Evolutionary conservation across 2,329 filamentous ascomycete species (phyloP), one percentile per base, ranked within the genome.

Genomic region (Botrytis deweyae): DNA sequence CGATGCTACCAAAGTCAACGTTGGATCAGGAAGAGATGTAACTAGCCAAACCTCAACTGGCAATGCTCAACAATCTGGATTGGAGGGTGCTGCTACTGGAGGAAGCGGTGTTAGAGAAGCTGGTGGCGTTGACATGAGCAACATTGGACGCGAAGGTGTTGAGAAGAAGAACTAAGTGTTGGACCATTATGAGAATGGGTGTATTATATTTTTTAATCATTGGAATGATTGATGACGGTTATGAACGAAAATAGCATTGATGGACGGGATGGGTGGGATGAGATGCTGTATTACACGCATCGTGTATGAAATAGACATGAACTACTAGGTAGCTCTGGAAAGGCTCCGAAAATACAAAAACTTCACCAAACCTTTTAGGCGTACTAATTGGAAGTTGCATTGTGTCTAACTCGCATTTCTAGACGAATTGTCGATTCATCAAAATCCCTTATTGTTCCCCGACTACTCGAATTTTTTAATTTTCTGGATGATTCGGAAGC

Each of bases 1-100:
- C 69, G 92, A 95, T 79, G 86, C 86, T 46, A 84, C 88, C 76
- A 93, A 84, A 73, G 90, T 93, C 80, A 92, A 93, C 80, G 89
- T 93, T 66, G 91, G 91, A 29, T 38, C 77, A 33, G 83, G 86
- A 72, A 33, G 71, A 38, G 78, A 87, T 84, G 70, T 86, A 87
- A 75, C 83, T 20, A 72, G 63, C 46, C 68, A 74, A 44, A 62
- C 90, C 64, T 88, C 88, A 6, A 86, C 85, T 0, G 86, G 84
- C 58, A 82, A 82, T 33, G 85, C 82, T 3, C 83, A 87, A 20
- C 83, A 85, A 52, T 82, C 85, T 38, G 89, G 88, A 12, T 82
- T 92, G 69, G 84, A 88, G 33, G 89, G 84, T 74, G 88, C 89
- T 5, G 88, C 89, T 7, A 90, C 90, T 58, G 87, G 87, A 75